phyloP scores from a whole-genome alignment of 2,329 filamentous ascomycete species.

The Cladosporium sp. region DNA sequence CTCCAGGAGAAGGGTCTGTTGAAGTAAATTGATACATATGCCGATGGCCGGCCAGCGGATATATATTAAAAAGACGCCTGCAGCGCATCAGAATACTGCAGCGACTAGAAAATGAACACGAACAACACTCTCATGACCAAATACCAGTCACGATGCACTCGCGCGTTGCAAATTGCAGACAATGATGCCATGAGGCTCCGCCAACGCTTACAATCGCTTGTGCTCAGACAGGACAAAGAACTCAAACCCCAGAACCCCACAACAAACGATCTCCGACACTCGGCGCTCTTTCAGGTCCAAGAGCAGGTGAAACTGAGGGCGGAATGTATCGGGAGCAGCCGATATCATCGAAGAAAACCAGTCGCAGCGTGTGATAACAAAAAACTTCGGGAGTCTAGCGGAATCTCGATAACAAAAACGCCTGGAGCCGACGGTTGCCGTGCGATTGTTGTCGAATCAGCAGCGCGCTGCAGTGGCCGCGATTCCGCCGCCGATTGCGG shows the following conservation, averaged over 20 bases:
- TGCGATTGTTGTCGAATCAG: neutral
- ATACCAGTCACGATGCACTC: neutral
- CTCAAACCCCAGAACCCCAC: conserved; percentile 11
- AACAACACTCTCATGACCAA: neutral
- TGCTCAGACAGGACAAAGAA: conserved; percentile 12
- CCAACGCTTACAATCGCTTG: neutral
- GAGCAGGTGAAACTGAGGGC: neutral
- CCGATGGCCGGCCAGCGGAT: neutral
- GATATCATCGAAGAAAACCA: neutral
- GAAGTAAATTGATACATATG: conserved; percentile 28
- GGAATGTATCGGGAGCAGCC: neutral
- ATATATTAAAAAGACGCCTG: conserved; percentile 1
- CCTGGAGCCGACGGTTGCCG: conserved; percentile 16
- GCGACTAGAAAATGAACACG: conserved; percentile 1
- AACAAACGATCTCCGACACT: conserved; percentile 6
- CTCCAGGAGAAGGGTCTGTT: conserved; percentile 68
- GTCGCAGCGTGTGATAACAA: neutral
- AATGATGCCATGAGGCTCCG: neutral
- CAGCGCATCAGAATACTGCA: neutral
- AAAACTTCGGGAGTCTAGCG: neutral
- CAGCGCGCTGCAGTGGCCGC: neutral
- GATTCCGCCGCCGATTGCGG: conserved; percentile 8
- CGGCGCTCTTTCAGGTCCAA: neutral
- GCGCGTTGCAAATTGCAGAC: neutral
- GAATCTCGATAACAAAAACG: conserved; percentile 10